Conservation (phyloP, 2,329 filamentous ascomycete genomes). For the Penicillium sp. region DNA sequence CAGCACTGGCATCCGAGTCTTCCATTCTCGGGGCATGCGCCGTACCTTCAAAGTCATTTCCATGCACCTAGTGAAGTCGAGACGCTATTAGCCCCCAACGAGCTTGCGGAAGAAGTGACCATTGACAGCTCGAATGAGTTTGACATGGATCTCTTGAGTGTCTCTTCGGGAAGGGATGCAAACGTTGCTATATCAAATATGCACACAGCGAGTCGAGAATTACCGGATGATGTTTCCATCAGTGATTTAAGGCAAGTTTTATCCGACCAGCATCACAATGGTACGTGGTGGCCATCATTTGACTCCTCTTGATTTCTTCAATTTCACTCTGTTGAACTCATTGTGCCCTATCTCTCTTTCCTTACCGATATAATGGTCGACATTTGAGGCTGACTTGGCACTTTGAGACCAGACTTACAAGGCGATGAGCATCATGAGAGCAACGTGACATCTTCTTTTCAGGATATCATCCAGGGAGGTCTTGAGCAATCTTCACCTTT, state of each 20-base stretch:
- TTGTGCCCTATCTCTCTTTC: slow-evolving; percentile 1
- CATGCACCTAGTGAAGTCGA: background rate
- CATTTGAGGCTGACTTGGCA: background rate
- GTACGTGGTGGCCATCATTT: slow-evolving; percentile 4
- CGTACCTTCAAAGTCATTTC: background rate
- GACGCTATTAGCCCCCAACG: slow-evolving; percentile 2
- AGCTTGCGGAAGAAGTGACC: slow-evolving; percentile 5
- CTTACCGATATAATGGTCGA: background rate
- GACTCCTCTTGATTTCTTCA: slow-evolving; percentile 1
- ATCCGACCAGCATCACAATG: background rate
- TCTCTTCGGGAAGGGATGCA: background rate
- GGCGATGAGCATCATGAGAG: background rate
- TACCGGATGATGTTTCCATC: slow-evolving; percentile 5
- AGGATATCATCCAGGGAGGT: slow-evolving; percentile 4
- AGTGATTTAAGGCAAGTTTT: background rate
- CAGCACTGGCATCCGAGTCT: background rate
- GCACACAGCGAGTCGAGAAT: slow-evolving; percentile 1
- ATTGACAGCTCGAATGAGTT: slow-evolving; percentile 1
- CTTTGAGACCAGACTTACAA: slow-evolving; percentile 2
- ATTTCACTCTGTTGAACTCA: slow-evolving; percentile 1
- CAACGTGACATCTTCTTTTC: background rate
- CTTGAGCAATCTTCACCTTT: background rate
- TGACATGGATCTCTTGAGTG: slow-evolving; percentile 3
- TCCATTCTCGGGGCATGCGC: slow-evolving; percentile 3
- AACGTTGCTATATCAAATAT: slow-evolving; percentile 7